Base-by-base conservation (phyloP, 805 yeast genomes). In the Wickerhamiella dianesei region DNA sequence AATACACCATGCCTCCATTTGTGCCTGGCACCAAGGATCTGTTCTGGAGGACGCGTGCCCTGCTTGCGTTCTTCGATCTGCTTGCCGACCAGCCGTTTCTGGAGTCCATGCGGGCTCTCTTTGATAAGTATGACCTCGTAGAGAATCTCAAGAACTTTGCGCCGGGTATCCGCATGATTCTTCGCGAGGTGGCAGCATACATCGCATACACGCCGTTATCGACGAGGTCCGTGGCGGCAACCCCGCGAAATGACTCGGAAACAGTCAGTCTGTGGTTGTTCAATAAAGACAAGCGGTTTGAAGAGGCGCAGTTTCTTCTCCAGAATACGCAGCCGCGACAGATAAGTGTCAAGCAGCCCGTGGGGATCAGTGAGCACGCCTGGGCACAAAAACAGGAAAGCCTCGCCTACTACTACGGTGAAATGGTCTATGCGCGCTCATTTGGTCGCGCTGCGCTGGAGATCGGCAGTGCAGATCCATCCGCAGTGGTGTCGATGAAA, bases 391-490 rank as follows among this genome's bases (percentile, higher is more conserved):
- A 70, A 47, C 82, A 82, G 54, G 72, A 64, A 36, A 75, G 66
- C 17, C 64, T 82, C 41, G 81, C 87, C 0, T 67, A 74, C 0
- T 63, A 76, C 29, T 77, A 79, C 21, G 83, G 83, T 0, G 58
- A 79, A 22, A 67, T 96, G 53, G 84, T 95, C 0, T 67, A 85
- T 42, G 74, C 94, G 0, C 73, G 80, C 19, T 85, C 94, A 0
- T 63, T 82, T 21, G 95, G 95, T 0, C 71, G 89, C 53, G 87
- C 85, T 0, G 82, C 87, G 0, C 64, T 85, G 8, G 77, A 80
- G 48, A 75, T 73, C 44, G 76, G 80, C 3, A 39, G 41, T 21
- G 25, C 9, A 8, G 6, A 21, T 8, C 41, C 41, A 14, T 17
- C 41, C 5, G 25, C 17, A 19, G 16, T 39, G 25, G 41, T 9